These are phyloP conservation scores for Gastrolobium bilobum DNA, from an alignment of 306 rosid species.

Conservation along the genomic window DNA sequence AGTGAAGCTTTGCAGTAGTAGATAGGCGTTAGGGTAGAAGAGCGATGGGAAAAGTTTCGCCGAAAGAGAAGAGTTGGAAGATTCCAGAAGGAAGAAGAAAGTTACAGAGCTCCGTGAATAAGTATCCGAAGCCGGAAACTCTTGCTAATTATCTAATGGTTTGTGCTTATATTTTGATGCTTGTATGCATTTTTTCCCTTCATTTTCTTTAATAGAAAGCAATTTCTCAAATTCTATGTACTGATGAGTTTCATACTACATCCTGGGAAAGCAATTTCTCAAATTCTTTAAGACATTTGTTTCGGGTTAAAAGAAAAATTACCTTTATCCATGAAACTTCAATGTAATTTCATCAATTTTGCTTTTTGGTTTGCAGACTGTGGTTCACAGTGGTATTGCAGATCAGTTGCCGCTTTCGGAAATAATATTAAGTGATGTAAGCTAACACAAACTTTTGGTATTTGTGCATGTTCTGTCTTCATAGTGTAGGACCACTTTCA, in stretches of 20 bases:
- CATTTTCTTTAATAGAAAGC: background rate
- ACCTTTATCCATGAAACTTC: constrained; percentile 15
- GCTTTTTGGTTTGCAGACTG: constrained; percentile 63
- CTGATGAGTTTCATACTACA: constrained; percentile 5
- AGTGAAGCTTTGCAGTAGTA: too few species aligned
- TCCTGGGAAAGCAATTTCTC: too few species aligned
- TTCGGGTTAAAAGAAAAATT: background rate
- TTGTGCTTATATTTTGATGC: background rate
- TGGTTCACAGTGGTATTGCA: constrained; percentile 86
- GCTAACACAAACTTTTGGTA: constrained; percentile 50
- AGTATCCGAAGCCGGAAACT: constrained; percentile 83
- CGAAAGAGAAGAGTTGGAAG: constrained; percentile 66
- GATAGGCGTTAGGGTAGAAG: constrained; percentile 1
- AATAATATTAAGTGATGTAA: constrained; percentile 85
- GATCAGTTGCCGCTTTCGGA: constrained; percentile 91
- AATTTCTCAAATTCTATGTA: background rate
- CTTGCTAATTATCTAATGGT: constrained; percentile 58
- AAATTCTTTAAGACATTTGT: background rate
- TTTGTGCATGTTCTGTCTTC: constrained; percentile 46
- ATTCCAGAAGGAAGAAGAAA: constrained; percentile 58
- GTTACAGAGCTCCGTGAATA: constrained; percentile 56
- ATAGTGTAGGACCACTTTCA: constrained; percentile 21
- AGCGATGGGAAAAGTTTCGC: constrained; percentile 74
- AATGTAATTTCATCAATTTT: constrained; percentile 35
- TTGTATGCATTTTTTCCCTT: constrained; percentile 6